Base-by-base conservation (phyloP, 2,329 filamentous ascomycete species). In the Aspergillus hortae region DNA sequence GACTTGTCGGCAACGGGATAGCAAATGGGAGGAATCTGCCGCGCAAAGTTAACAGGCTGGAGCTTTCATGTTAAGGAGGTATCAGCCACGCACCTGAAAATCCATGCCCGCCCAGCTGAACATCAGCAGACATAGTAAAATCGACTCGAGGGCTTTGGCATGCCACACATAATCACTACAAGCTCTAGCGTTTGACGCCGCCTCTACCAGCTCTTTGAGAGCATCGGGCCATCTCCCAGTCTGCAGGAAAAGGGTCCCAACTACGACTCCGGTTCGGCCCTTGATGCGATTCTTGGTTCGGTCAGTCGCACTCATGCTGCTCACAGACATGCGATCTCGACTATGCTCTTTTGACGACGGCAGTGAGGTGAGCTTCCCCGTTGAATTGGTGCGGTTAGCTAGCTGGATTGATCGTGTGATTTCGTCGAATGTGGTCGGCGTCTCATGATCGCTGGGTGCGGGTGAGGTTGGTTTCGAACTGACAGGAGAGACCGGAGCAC, bases 91-190 rank as follows among this genome's bases (percentile, higher is more conserved):
- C 59, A 72, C 71, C 62, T 74, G 70, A 48, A 97, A 97, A 64
- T 94, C 88, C 62, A 92, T 78, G 4, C 86, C 88, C 33, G 87
- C 83, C 89, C 91, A 96, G 27, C 86, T 88, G 56, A 95, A 84
- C 62, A 97, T 82, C 38, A 97, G 67, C 59, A 97, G 80, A 64
- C 88, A 90, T 23, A 95, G 80, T 44, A 94, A 76, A 54, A 95
- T 89, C 25, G 92, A 85, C 67, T 99, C 95, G 17, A 99, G 78
- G 1, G 90, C 92, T 72, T 97, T 97, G 15, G 89, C 94, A 73
- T 96, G 90, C 92, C 94, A 99, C n/a, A 97, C 70, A 70, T 96
- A 90, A 71, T 99, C 94, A 62, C 90, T 92, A 53, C 89, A 82
- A 35, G 84, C 85, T 61, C 90, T 87, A 14, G 90, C 87, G 60